Base-by-base conservation (phyloP, 2,329 filamentous ascomycete species). In the Ophiostoma ips region DNA sequence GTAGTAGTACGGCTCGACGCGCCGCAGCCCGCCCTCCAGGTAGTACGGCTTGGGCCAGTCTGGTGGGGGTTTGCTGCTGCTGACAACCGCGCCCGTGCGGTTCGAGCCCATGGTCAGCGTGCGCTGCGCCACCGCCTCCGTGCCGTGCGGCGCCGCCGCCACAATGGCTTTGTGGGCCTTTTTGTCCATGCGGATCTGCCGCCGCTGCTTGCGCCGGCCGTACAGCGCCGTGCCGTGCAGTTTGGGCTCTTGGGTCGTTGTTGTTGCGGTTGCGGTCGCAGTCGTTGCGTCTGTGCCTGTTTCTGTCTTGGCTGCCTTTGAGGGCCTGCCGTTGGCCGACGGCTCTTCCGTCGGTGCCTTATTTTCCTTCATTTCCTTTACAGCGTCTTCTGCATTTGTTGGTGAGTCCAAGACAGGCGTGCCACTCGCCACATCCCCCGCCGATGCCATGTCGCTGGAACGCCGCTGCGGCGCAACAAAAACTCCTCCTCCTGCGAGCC, bases 1-100 rank as follows among this genome's bases (percentile, higher is more conserved):
- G 64, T 76, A 95, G 63, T 92, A 80, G 63, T 98, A 96, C 3
- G 90, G 90, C 40, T 74, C 75, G 31, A 95, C 83, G 55, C 87
- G 81, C 47, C 89, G 82, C 54, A 98, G 69, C 9, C 86, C 88
- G 58, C 83, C 82, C 58, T 95, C 83, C 55, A 95, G 72, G 59
- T 83, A 84, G 66, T 95, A 96, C 1, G 87, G 88, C 51, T 69
- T 67, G 9, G 75, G 76, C 71, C 69, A 73, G 33, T 44, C 15
- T 5, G 31, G 15, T 13, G 21, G 44, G 13, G n/a, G 5, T n/a
- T 38, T n/a, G 31, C 34, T 28, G 28, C 18, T 15, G 24, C 45
- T 36, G 18, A 33, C 3, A 31, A 34, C 10, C 10, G 30, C 43
- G 30, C 43, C 43, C n/a, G 43, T 45, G n/a, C 43, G 43, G 16